These are phyloP conservation scores for Aspergillus caelatus DNA, from an alignment of 2,329 filamentous ascomycete species.

Conservation along the genomic window DNA sequence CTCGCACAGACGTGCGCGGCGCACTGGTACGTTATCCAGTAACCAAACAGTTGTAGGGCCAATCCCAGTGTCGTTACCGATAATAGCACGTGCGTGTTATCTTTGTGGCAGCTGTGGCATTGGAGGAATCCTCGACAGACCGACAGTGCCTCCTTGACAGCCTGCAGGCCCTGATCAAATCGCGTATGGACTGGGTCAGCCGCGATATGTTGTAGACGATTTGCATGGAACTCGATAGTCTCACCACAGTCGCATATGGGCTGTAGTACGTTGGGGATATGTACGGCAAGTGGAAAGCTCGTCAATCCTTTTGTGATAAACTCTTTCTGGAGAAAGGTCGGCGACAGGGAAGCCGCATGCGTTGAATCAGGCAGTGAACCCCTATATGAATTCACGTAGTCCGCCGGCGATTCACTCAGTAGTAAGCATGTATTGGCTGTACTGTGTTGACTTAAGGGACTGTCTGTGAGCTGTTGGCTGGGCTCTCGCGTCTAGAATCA, in stretches of 20 bases:
- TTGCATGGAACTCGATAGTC: slow-evolving; percentile 33
- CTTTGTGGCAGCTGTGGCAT: slow-evolving; percentile 35
- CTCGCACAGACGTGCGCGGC: slow-evolving; percentile 1
- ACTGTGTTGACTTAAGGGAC: slow-evolving; percentile 27
- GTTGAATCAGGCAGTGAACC: slow-evolving; percentile 18
- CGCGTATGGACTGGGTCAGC: slow-evolving; percentile 28
- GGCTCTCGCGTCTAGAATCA: slow-evolving; percentile 6
- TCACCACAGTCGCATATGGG: slow-evolving; percentile 35
- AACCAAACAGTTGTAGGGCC: slow-evolving; percentile 34
- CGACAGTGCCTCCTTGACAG: slow-evolving; percentile 32
- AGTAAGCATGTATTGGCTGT: slow-evolving; percentile 15
- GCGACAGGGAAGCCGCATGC: slow-evolving; percentile 34
- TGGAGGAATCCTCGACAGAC: slow-evolving; percentile 34
- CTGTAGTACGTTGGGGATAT: slow-evolving; percentile 26
- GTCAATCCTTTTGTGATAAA: slow-evolving; percentile 29
- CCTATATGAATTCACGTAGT: slow-evolving; percentile 15
- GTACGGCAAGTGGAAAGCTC: slow-evolving; percentile 32
- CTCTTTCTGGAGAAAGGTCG: slow-evolving; percentile 33
- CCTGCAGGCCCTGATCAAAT: slow-evolving; percentile 37
- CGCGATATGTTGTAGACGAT: slow-evolving; percentile 34
- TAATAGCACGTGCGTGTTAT: slow-evolving; percentile 30
- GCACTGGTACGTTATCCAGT: slow-evolving; percentile 32
- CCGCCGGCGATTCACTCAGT: slow-evolving; percentile 12
- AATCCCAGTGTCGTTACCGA: slow-evolving; percentile 35
- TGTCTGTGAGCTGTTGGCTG: slow-evolving; percentile 28